phyloP scores from a whole-genome alignment of 768 basidiomycete genomes.

The Boletus pseudo-olivaceus region DNA sequence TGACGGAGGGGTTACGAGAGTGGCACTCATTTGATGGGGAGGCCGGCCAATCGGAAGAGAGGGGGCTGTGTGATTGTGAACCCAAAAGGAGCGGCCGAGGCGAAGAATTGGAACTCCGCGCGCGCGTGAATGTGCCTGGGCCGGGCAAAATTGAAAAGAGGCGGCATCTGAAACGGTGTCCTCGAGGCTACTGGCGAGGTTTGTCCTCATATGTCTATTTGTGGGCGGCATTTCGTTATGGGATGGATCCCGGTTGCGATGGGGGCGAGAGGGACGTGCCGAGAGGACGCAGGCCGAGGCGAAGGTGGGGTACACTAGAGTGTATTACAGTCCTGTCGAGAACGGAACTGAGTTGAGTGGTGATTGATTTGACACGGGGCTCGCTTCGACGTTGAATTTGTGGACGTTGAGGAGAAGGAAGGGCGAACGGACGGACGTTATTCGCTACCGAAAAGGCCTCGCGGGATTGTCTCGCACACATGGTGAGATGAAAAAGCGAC shows the following conservation, averaged over 20 bases:
- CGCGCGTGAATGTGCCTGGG: conserved; percentile 24
- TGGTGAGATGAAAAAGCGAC: conserved; percentile 28
- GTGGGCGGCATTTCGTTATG: conserved; percentile 18
- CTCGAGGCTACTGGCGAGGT: conserved; percentile 19
- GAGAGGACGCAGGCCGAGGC: no score
- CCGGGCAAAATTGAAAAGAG: conserved; percentile 22
- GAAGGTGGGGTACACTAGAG: no score
- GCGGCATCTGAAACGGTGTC: conserved; percentile 29
- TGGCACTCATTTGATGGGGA: conserved; percentile 13
- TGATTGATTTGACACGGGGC: conserved; percentile 8
- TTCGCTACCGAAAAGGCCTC: conserved; percentile 38
- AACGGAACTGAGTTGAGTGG: conserved; percentile 13
- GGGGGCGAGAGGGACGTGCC: no score
- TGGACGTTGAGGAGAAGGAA: background rate
- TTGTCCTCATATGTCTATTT: conserved; percentile 24
- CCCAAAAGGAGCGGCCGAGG: conserved; percentile 22
- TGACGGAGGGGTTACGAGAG: conserved; percentile 23
- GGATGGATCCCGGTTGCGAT: conserved; percentile 23
- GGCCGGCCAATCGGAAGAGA: conserved; percentile 10
- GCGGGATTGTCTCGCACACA: conserved; percentile 28
- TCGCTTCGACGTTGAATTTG: conserved; percentile 22
- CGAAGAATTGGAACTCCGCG: conserved; percentile 23
- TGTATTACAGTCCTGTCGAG: no score
- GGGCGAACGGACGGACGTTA: conserved; percentile 27
- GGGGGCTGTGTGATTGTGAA: conserved; percentile 24